Evolutionary conservation across 2,329 filamentous ascomycete genomes (phyloP).

Genomic region (Cryphonectria naterciae): DNA sequence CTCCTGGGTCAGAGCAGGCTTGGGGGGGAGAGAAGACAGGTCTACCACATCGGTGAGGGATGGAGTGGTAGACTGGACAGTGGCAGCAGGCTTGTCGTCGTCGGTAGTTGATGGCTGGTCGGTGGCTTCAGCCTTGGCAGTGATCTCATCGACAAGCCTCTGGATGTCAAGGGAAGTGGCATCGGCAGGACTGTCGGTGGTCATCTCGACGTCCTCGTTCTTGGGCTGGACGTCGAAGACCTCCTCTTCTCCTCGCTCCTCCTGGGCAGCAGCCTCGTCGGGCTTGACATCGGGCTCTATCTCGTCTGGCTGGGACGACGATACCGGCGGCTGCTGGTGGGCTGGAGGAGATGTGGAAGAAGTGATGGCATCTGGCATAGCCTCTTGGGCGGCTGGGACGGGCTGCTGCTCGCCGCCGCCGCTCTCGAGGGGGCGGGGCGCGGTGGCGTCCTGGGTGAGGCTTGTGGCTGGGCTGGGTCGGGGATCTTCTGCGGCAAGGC

Average conservation of each 20-base stretch:
- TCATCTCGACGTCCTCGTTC: conserved; percentile 27
- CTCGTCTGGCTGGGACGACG: conserved; percentile 19
- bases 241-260: conserved; percentile 8
- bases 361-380: conserved; percentile 21
- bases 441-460: conserved; percentile 19
- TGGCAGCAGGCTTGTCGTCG: conserved; percentile 30
- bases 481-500: conserved; percentile 22
- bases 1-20: conserved; percentile 35
- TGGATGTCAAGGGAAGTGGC: conserved; percentile 40
- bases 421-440: conserved; percentile 19
- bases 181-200: conserved; percentile 25
- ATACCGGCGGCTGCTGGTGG: conserved; percentile 20
- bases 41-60: conserved; percentile 33
- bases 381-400: conserved; percentile 21
- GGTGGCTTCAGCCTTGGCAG: conserved; percentile 36
- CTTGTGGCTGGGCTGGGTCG: conserved; percentile 20
- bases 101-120: conserved; percentile 23
- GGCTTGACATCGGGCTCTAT: conserved; percentile 24
- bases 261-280: neutral
- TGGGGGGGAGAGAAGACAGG: conserved; percentile 38
- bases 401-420: conserved; percentile 2
- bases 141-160: conserved; percentile 43
- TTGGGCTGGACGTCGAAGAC: conserved; percentile 23
- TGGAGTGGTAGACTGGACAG: conserved; percentile 22
- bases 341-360: conserved; percentile 10